Base-by-base conservation (phyloP, 441 rosid species). In the Euphorbia schlechtendalii region DNA sequence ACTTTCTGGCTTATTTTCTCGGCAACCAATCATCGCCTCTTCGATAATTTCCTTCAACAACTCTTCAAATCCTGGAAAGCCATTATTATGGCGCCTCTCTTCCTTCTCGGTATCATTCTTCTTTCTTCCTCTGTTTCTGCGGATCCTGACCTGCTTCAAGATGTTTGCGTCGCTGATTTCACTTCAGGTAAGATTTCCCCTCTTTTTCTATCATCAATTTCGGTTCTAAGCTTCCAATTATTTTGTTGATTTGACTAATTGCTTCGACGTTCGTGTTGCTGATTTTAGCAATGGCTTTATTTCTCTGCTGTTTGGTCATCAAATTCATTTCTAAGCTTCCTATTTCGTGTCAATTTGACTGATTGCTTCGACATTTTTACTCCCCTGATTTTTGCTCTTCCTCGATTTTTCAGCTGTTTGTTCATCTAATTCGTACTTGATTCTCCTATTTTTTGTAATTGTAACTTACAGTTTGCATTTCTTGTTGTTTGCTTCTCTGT, bases 91-190 rank as follows among this genome's bases (percentile, higher is more conserved):
- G 49, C 30, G 27, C 22, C 68, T 27, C 58, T 79, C 0, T 57
- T 74, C 61, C 9, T 64, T 25, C 0, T 69, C 20, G 36, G 67
- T n/a, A 56, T 84, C 24, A 67, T 71, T 28, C 20, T 79, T 30
- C 24, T 73, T 17, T 22, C 74, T 38, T 51, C 59, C n/a, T 6
- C 62, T 10, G 66, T 69, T 18, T 15, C 55, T 22, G 81, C 80
- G 15, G 90, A 85, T 75, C 77, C 87, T 28, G 90, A 82, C 65
- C 4, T 66, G 73, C 87, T 85, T 64, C 90, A 85, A 72, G 90
- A 85, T 72, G 65, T 85, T 14, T 83, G 90, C 30, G 86, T 81
- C 13, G 90, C 90, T 14, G 83, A 85, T 68, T 74, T 66, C 13
- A 27, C 67, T 56, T 70, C 85, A 10, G 69, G 89, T 81, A 20